These are phyloP conservation scores for Malassezia japonica DNA, from an alignment of 1,284 basidiomycete genomes.

Conservation along the genomic window DNA sequence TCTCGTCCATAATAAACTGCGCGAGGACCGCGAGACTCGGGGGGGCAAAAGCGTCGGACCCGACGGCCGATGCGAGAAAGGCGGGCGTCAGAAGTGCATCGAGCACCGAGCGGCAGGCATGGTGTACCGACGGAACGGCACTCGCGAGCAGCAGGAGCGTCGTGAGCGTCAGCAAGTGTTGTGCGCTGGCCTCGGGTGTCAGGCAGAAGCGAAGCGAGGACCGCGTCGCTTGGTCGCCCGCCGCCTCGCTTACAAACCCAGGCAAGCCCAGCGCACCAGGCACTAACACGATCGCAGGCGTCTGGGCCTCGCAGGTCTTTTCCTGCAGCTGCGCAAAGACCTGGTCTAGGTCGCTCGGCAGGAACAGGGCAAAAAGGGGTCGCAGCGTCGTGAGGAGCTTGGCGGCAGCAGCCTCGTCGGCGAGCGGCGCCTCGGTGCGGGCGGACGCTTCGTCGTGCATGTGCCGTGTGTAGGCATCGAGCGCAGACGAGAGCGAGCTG, in stretches of 20 bases:
- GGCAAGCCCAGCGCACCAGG: not conserved
- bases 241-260: slow-evolving; percentile 6
- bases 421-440: not conserved
- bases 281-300: not conserved
- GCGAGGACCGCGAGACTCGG: slow-evolving; percentile 10
- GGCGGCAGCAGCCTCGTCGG: slow-evolving; percentile 19
- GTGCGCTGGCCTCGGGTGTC: slow-evolving; percentile 2
- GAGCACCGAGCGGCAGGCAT: slow-evolving; percentile 50
- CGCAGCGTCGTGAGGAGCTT: slow-evolving; percentile 29
- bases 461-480: slow-evolving; percentile 1
- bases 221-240: not conserved
- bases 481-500: slow-evolving; percentile 2
- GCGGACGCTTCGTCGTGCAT: not conserved
- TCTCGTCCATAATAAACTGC: slow-evolving; percentile 13
- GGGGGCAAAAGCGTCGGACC: not conserved
- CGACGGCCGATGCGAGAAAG: not conserved
- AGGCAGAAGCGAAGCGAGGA: not conserved
- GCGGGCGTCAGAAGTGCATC: slow-evolving; percentile 5
- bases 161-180: slow-evolving; percentile 4
- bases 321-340: slow-evolving; percentile 16
- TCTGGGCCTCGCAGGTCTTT: slow-evolving; percentile 9
- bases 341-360: slow-evolving; percentile 21
- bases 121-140: slow-evolving; percentile 62
- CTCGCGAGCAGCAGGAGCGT: slow-evolving; percentile 2
- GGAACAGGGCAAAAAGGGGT: slow-evolving; percentile 28